Conservation (phyloP, 208 protist genomes). For the Lotmaria passim region DNA sequence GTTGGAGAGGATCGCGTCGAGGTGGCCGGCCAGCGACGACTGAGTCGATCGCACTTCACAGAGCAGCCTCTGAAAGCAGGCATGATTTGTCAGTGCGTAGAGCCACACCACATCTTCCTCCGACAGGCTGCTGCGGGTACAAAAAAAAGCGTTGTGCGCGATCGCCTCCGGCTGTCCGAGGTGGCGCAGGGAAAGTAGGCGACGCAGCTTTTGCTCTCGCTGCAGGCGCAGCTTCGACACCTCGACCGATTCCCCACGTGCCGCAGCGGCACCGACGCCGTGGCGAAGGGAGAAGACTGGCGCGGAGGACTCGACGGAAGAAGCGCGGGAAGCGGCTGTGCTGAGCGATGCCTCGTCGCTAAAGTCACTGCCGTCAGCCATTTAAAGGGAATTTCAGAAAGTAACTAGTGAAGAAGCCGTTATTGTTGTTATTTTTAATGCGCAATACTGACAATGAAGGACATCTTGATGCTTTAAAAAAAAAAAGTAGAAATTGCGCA, state of each 20-base stretch:
- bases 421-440: no score
- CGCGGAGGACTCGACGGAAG: neutral
- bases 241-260: conserved; percentile 11
- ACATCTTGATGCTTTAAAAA: no score
- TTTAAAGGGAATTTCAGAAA: neutral
- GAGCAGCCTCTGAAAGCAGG: conserved; percentile 51
- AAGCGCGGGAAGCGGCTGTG: neutral
- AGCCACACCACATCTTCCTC: conserved; percentile 60
- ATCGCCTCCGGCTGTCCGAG: conserved; percentile 38
- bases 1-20: conserved; percentile 21
- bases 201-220: conserved; percentile 59
- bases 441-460: no score
- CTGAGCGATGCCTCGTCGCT: neutral
- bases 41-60: neutral
- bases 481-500: no score
- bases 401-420: no score
- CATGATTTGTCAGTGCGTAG: conserved; percentile 57
- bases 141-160: conserved; percentile 36
- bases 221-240: conserved; percentile 50
- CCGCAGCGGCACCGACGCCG: neutral
- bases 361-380: neutral
- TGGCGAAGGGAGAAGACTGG: neutral
- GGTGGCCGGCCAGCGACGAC: conserved; percentile 22
- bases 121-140: conserved; percentile 29
- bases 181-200: conserved; percentile 68